Conservation (phyloP, 2,329 filamentous ascomycete genomes). For the Gliomastix tumulicola region DNA sequence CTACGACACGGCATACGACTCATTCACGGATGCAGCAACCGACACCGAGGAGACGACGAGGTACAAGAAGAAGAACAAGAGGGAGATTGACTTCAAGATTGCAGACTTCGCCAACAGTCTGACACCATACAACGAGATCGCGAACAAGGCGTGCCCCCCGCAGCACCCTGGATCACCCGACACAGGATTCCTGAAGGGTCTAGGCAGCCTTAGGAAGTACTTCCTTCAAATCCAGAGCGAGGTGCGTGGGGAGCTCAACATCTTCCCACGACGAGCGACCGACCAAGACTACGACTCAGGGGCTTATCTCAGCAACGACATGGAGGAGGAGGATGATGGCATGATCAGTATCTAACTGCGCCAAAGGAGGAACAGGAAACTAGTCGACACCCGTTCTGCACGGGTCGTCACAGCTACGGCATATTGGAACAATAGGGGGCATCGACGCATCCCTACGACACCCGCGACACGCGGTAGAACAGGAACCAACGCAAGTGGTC, state of each 20-base stretch:
- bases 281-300: background rate
- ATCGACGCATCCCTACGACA: too few species aligned
- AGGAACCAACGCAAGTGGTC: too few species aligned
- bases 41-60: slow-evolving; percentile 48
- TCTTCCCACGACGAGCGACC: too few species aligned
- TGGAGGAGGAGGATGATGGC: slow-evolving; percentile 19
- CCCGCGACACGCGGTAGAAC: too few species aligned
- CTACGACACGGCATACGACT: slow-evolving; percentile 47
- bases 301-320: too few species aligned
- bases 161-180: slow-evolving; percentile 75
- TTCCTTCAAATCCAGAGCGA: slow-evolving; percentile 85
- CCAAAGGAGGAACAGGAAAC: too few species aligned
- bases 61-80: slow-evolving; percentile 39
- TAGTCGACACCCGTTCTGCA: background rate
- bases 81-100: slow-evolving; percentile 85
- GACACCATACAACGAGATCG: slow-evolving; percentile 70
- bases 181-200: slow-evolving; percentile 78
- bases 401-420: too few species aligned
- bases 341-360: slow-evolving; percentile 16
- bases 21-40: slow-evolving; percentile 50
- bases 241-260: slow-evolving; percentile 46
- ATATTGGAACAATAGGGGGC: too few species aligned
- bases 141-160: slow-evolving; percentile 67
- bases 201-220: slow-evolving; percentile 73
- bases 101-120: slow-evolving; percentile 98